Base-by-base conservation (phyloP, 225 moss, liverwort and hornwort genomes). In the Pseudisothecium myosuroides region DNA sequence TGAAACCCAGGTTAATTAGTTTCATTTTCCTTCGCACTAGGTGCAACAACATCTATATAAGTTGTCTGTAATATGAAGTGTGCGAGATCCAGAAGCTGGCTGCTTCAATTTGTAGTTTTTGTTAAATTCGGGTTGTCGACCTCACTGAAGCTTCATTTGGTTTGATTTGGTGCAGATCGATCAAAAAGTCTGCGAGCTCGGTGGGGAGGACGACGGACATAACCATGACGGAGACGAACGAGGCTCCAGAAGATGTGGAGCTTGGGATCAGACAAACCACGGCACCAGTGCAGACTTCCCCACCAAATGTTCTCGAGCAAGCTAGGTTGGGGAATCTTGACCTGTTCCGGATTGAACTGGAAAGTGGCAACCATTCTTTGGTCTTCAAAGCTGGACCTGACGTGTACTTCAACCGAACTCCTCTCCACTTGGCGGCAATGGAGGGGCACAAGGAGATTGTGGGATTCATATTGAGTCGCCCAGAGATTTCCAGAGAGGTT, bases 81-180 rank as follows among this genome's bases (percentile, higher is more conserved):
- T 1, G 8, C 34, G 5, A 34, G 50, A 76, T 36, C 37, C 37
- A 37, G 24, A 55, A 37, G 24, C 6, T 5, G 36, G 36, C 58
- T 58, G 11, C 2, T 54, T 55, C 23, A 15, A 36, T 54, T 54
- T 0, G 15, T 55, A 37, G 36, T 14, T 34, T 9, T 34, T 22
- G 8, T 9, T 5, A 1, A 32, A 49, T 4, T 47, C 7, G 1
- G 17, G 2, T 12, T 18, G 0, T 20, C 12, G 32, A 20, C 32
- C 47, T 17, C 11, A 49, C 19, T 47, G 14, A 52, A 76, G 22
- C 52, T 8, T 54, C 54, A 37, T 14, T 76, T 77, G 54, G 22
- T 36, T 76, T 54, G 36, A 7, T 52, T 76, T 14, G 77, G 23
- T 54, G 54, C 77, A 23, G 54, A 54, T 54, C 37, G 14, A 54